These are phyloP conservation scores for Phaeosphaeriaceae sp. DNA, from an alignment of 2,329 filamentous ascomycete species.

Conservation along the genomic window DNA sequence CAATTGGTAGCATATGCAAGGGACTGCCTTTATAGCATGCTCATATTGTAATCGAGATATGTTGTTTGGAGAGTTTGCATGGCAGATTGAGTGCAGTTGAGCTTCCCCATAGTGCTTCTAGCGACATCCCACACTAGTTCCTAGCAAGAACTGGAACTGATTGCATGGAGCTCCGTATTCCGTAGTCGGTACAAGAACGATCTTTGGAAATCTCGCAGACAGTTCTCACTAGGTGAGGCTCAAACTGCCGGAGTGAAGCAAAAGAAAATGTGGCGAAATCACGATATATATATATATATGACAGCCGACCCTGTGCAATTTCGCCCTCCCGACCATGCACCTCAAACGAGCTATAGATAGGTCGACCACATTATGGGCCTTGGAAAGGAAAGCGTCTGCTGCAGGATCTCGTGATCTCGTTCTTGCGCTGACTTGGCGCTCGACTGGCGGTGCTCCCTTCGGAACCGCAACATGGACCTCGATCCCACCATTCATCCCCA, in stretches of 20 bases:
- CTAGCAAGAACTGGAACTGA: no score
- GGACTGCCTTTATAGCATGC: background rate
- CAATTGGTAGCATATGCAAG: background rate
- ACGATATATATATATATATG: background rate
- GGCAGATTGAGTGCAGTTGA: background rate
- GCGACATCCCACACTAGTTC: no score
- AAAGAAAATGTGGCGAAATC: background rate
- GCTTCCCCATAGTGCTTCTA: no score
- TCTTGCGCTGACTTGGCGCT: background rate
- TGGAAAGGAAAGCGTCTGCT: background rate
- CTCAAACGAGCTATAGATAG: background rate
- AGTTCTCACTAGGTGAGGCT: background rate
- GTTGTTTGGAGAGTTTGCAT: background rate
- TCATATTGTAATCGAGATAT: background rate
- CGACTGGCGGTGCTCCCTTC: background rate
- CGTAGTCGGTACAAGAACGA: background rate
- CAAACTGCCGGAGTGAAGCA: background rate
- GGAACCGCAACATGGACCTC: background rate
- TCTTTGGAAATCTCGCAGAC: background rate
- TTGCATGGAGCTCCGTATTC: background rate
- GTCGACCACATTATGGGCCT: background rate
- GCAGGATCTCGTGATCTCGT: background rate
- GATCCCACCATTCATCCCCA: slow-evolving; percentile 1
- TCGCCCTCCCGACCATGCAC: background rate
- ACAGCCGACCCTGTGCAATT: background rate